These are phyloP conservation scores for Cladophialophora psammophila DNA, from an alignment of 2,329 filamentous ascomycete genomes.

Conservation along the genomic window DNA sequence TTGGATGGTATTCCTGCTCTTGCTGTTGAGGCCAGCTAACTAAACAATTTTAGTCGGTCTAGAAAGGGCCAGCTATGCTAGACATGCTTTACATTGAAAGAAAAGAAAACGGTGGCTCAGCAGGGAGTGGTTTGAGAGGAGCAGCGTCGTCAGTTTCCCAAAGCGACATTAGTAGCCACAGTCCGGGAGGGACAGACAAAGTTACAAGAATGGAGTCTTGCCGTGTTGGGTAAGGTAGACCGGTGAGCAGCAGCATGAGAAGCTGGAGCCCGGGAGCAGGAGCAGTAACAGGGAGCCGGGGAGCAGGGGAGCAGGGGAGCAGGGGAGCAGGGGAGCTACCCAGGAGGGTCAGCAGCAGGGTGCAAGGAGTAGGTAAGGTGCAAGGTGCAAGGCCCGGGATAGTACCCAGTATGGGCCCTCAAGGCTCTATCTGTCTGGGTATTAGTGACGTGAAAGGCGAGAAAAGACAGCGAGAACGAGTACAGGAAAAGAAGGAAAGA, in stretches of 20 bases:
- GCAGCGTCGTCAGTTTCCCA: slow-evolving; percentile 1
- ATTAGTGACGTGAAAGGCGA: background rate
- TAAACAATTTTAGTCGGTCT: background rate
- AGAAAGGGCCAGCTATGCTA: background rate
- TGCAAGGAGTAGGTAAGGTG: too few relatives aligned
- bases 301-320: slow-evolving; percentile 6
- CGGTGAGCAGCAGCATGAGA: slow-evolving; percentile 2
- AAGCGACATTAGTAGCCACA: slow-evolving; percentile 6
- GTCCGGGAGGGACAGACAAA: slow-evolving; percentile 1
- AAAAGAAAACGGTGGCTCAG: slow-evolving; percentile 7
- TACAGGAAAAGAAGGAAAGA: background rate
- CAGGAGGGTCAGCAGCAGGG: slow-evolving; percentile 4
- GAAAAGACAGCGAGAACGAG: background rate
- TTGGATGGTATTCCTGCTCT: background rate
- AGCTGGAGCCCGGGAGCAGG: slow-evolving; percentile 3
- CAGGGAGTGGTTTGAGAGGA: background rate
- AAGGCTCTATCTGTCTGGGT: background rate
- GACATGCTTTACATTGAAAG: slow-evolving; percentile 2
- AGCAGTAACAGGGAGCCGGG: background rate
- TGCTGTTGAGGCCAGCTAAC: background rate
- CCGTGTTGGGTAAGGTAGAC: slow-evolving; percentile 4
- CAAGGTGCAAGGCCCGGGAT: slow-evolving; percentile 9
- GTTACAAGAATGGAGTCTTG: slow-evolving; percentile 10
- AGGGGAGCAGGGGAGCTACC: background rate
- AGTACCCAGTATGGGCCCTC: background rate